Conservation (phyloP, 2,329 filamentous ascomycete genomes). For the Fusarium miscanthi region DNA sequence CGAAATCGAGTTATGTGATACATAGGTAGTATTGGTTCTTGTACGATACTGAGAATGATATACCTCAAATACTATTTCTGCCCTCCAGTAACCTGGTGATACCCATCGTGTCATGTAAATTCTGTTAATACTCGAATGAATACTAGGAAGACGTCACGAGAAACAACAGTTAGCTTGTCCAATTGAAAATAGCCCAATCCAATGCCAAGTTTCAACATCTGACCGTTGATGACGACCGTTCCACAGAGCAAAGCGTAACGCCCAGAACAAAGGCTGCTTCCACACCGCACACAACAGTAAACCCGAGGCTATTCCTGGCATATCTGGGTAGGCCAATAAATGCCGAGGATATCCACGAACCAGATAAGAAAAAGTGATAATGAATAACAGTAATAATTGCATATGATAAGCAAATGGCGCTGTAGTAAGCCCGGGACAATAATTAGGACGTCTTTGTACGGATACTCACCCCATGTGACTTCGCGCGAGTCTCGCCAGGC, state of each 20-base stretch:
- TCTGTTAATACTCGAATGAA: background rate
- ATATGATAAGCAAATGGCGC: constrained; percentile 5
- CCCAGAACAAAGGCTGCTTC: background rate
- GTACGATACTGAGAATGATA: background rate
- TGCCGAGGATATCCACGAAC: background rate
- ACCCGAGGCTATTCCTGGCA: background rate
- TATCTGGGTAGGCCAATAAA: background rate
- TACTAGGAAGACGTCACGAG: background rate
- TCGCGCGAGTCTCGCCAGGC: constrained; percentile 45
- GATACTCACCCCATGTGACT: constrained; percentile 43
- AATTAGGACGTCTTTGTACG: background rate
- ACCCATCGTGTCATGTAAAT: background rate
- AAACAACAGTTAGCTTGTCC: background rate
- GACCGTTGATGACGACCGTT: background rate
- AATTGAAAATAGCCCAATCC: background rate
- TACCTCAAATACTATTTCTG: background rate
- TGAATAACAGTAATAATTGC: background rate
- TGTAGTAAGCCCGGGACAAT: constrained; percentile 21
- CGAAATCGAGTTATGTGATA: background rate
- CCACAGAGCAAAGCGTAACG: background rate
- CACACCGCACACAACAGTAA: background rate
- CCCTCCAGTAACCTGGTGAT: background rate
- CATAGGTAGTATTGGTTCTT: background rate
- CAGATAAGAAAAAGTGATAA: background rate
- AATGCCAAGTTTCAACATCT: background rate